Evolutionary conservation across 169 alveolate genomes (phyloP).

Genomic region (Theileria sp.): DNA sequence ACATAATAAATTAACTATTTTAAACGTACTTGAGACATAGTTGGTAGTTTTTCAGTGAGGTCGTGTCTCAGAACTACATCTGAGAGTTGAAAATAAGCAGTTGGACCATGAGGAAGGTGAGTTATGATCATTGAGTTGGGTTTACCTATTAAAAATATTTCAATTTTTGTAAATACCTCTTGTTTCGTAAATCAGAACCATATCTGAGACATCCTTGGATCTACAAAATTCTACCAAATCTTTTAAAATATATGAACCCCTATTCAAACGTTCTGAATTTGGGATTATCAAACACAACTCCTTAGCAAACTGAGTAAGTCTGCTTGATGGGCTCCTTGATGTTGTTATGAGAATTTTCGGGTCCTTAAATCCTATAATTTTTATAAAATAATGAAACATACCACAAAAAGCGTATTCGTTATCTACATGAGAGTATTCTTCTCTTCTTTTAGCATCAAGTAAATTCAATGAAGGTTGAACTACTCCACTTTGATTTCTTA

Average conservation of each 20-base stretch:
- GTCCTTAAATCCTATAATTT: slow-evolving; percentile 85
- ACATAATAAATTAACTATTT: not conserved
- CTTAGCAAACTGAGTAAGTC: slow-evolving; percentile 92
- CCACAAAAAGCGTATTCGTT: slow-evolving; percentile 68
- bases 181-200: slow-evolving; percentile 77
- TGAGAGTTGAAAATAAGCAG: slow-evolving; percentile 94
- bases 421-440: slow-evolving; percentile 58
- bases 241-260: slow-evolving; percentile 94
- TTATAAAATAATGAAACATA: slow-evolving; percentile 28
- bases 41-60: slow-evolving; percentile 91
- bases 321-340: slow-evolving; percentile 91
- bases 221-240: slow-evolving; percentile 91
- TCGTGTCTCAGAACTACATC: slow-evolving; percentile 97
- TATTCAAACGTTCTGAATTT: slow-evolving; percentile 91
- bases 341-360: slow-evolving; percentile 96
- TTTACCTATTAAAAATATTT: slow-evolving; percentile 67
- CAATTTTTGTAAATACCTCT: slow-evolving; percentile 82
- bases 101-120: slow-evolving; percentile 99
- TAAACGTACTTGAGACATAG: slow-evolving; percentile 86
- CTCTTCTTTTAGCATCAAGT: slow-evolving; percentile 52
- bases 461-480: slow-evolving; percentile 64
- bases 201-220: slow-evolving; percentile 92
- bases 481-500: slow-evolving; percentile 58
- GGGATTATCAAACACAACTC: slow-evolving; percentile 94
- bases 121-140: slow-evolving; percentile 97